These are phyloP conservation scores for Leccinum truebloodii DNA, from an alignment of 768 basidiomycete species.

Conservation along the genomic window DNA sequence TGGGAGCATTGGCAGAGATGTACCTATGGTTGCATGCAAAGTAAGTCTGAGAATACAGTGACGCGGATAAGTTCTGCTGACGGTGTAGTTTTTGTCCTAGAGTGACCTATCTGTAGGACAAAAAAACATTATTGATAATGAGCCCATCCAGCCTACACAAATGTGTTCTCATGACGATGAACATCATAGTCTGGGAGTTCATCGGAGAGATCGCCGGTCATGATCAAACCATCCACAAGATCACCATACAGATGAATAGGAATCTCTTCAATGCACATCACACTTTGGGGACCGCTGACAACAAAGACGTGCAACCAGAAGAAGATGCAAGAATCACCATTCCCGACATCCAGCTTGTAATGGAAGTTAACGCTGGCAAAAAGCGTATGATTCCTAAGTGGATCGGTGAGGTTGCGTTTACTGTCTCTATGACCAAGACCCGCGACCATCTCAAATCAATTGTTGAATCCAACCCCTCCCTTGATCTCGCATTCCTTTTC, in stretches of 20 bases:
- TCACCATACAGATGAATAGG: not conserved
- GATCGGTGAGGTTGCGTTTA: not conserved
- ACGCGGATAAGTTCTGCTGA: not conserved
- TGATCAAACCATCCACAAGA: not conserved
- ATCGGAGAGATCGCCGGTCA: not conserved
- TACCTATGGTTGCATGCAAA: not conserved
- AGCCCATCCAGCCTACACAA: not conserved
- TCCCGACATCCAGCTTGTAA: not conserved
- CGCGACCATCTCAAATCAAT: not conserved
- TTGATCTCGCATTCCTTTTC: not conserved
- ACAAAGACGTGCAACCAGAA: not conserved
- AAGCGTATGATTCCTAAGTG: not conserved
- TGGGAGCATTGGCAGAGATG: not conserved
- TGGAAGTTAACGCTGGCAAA: not conserved
- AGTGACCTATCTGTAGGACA: not conserved
- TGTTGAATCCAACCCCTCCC: not conserved
- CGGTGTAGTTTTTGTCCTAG: not conserved
- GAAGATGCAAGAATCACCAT: not conserved
- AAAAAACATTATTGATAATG: not conserved
- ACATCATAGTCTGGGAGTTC: not conserved
- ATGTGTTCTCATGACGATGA: not conserved
- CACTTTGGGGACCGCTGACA: not conserved
- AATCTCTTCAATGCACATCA: no score
- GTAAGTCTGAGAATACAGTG: not conserved
- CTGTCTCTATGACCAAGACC: not conserved